A percentile compares a stretch with the other conserved stretches of the same genome.
These are phyloP conservation scores for Plasmodium vivax DNA, from an alignment of 169 alveolate species.

Conservation along the genomic window DNA sequence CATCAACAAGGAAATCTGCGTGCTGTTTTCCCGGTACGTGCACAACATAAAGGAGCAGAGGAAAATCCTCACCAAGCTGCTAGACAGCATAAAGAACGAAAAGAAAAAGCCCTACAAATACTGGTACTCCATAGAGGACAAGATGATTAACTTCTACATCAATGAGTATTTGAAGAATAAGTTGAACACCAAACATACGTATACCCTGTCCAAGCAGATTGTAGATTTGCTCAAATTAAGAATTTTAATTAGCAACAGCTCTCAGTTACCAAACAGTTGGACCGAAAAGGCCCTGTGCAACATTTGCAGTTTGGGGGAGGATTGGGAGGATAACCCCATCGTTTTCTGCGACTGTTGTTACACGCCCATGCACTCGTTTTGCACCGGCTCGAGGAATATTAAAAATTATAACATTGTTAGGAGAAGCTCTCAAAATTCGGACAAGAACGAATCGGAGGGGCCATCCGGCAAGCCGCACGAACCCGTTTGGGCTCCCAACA, in stretches of 20 bases:
- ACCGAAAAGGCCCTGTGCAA: slow-evolving; percentile 86
- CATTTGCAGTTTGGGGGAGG: slow-evolving; percentile 84
- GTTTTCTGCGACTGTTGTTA: slow-evolving; percentile 87
- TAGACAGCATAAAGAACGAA: slow-evolving; percentile 56
- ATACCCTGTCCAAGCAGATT: slow-evolving; percentile 82
- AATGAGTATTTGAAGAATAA: slow-evolving; percentile 83
- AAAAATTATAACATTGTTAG: slow-evolving; percentile 33
- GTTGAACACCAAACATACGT: slow-evolving; percentile 83
- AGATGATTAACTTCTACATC: slow-evolving; percentile 82
- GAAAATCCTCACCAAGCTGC: slow-evolving; percentile 38
- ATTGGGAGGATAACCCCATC: slow-evolving; percentile 88
- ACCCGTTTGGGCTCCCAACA: not conserved
- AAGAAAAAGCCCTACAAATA: slow-evolving; percentile 62
- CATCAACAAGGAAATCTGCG: slow-evolving; percentile 56
- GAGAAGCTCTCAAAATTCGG: slow-evolving; percentile 11
- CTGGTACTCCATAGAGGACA: slow-evolving; percentile 82
- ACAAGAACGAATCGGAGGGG: not conserved
- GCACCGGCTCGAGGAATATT: slow-evolving; percentile 54
- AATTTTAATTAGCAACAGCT: slow-evolving; percentile 75
- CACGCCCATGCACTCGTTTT: slow-evolving; percentile 84
- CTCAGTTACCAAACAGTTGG: slow-evolving; percentile 83
- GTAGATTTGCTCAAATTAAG: slow-evolving; percentile 79
- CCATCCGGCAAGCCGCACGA: not conserved
- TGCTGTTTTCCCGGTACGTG: slow-evolving; percentile 55
- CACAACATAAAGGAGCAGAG: slow-evolving; percentile 66